Conservation (phyloP, 176 grass and related monocot genomes). For the Bonia amplexicaulis region DNA sequence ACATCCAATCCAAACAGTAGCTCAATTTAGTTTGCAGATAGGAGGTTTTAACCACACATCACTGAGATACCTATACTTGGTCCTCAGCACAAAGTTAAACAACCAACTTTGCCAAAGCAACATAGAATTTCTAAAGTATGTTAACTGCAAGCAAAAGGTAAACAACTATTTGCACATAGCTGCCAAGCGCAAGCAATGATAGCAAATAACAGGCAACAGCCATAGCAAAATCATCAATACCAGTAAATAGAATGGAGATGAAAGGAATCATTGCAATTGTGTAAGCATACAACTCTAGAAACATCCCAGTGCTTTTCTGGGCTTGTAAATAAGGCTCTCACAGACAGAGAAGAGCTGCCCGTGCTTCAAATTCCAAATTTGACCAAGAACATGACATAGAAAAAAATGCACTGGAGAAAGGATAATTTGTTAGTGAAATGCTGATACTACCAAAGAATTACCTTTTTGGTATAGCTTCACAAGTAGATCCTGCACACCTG, state of each 20-base stretch:
- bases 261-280: not conserved
- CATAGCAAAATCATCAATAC: slow-evolving; percentile 3
- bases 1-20: not conserved
- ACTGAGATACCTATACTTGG: not conserved
- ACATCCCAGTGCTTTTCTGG: not conserved
- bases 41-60: not conserved
- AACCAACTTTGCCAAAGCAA: not conserved
- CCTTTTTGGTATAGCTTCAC: slow-evolving; percentile 93
- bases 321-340: not conserved
- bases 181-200: not conserved
- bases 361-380: slow-evolving; percentile 16
- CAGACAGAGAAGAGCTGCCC: not conserved
- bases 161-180: slow-evolving; percentile 18
- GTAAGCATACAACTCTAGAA: slow-evolving; percentile 3
- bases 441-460: slow-evolving; percentile 37
- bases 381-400: not conserved
- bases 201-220: not conserved
- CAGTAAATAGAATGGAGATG: not conserved
- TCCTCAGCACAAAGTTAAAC: not conserved
- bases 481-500: slow-evolving; percentile 89
- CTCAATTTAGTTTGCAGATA: not conserved
- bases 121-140: slow-evolving; percentile 1
- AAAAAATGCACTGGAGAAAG: not conserved
- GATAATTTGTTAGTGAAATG: not conserved
- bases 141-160: slow-evolving; percentile 18